Evolutionary conservation across 2,329 filamentous ascomycete species (phyloP), one percentile per base, ranked within the genome.

Genomic region (Eutypella sp.): DNA sequence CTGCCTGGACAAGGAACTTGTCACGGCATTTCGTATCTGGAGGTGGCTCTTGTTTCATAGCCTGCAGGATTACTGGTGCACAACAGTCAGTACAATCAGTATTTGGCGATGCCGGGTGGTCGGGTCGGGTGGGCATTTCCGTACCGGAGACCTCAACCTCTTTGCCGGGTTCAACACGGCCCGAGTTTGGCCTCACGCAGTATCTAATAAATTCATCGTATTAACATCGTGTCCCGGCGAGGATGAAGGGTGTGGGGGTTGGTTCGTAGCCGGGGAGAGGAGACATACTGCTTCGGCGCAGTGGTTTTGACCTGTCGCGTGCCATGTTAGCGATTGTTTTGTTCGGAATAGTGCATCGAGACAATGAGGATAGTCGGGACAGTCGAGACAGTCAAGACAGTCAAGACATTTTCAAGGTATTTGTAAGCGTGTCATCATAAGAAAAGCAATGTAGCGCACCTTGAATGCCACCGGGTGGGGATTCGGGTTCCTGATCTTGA

Each of bases 1-100:
- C 88, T 22, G 91, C 95, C 71, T 97, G 92, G 29, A 97, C 92
- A 45, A 97, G 81, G 69, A 97, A 97, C 74, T 97, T 97, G 78
- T 97, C 92, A 67, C 89, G 86, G 74, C 93, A 99, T 68, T 89
- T 91, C 51, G 87, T 84, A 65, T 96, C 91, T 47, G 76, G 68
- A 18, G 91, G 81, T 46, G 92, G 92, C 61, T 97, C 91, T 63
- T 89, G 82, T 76, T 96, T 96, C 93, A 99, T 96, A 20, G 92
- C 90, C 73, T 99, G 93, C 36, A 99, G 82, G 31, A 97, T 84
- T 47, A 99, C 93, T 95, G 52, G 43, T 38, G 18, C 3, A 18
- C n/a, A 47, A 20, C 11, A 29, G 44, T 55, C 45, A 64, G 67
- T 47, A 62, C n/a, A n/a, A n/a, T n/a, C n/a, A n/a, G n/a, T n/a